These are phyloP conservation scores for Verticillium klebahnii DNA, from an alignment of 2,329 filamentous ascomycete species.

Conservation along the genomic window DNA sequence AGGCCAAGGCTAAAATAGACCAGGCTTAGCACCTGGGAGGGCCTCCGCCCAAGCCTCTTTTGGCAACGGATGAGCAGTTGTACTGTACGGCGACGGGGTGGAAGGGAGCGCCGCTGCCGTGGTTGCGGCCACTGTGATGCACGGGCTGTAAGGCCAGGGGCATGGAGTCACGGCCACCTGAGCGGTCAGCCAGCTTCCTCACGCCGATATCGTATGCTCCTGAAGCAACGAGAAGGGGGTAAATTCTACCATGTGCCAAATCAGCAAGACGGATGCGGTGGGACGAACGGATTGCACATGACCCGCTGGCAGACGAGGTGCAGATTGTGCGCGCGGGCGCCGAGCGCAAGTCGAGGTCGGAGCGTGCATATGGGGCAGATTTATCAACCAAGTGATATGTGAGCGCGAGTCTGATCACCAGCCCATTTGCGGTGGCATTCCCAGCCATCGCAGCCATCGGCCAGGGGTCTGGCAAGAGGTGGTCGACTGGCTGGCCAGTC, in stretches of 20 bases:
- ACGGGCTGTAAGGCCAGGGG: background rate
- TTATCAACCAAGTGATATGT: background rate
- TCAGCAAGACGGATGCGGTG: background rate
- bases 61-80: background rate
- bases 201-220: background rate
- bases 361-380: background rate
- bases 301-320: background rate
- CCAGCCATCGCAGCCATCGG: background rate
- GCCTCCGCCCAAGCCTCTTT: background rate
- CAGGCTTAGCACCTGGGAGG: background rate
- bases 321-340: background rate
- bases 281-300: background rate
- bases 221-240: background rate
- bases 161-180: background rate
- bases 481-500: background rate
- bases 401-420: background rate
- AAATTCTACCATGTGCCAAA: background rate
- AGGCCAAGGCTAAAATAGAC: background rate
- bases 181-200: background rate
- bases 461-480: background rate
- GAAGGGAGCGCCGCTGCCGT: background rate
- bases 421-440: background rate
- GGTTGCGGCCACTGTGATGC: background rate
- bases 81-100: background rate
- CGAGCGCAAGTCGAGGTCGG: background rate